A percentile compares a stretch with the other conserved stretches of the same genome.
Conservation (phyloP, 2,329 filamentous ascomycete genomes). For the Aureobasidium sp. region DNA sequence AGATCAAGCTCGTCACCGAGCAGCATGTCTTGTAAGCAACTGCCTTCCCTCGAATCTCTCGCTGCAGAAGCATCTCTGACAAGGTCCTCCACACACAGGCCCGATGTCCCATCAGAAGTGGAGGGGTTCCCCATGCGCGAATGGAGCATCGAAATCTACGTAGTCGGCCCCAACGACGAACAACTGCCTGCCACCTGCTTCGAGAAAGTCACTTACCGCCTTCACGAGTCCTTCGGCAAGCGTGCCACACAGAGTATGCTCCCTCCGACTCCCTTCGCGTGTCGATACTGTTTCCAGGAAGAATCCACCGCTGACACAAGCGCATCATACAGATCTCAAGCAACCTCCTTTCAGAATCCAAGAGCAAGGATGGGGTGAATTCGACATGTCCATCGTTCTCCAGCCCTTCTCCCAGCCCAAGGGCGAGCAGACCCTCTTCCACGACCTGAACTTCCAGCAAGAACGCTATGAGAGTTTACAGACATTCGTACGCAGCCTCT, state of each 20-base stretch:
- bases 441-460: conserved; percentile 87
- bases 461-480: conserved; percentile 78
- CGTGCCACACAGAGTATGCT: conserved; percentile 70
- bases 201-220: conserved; percentile 84
- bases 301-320: neutral
- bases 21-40: conserved; percentile 75
- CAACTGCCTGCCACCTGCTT: conserved; percentile 78
- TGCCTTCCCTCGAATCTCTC: neutral
- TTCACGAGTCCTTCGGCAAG: conserved; percentile 90
- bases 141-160: conserved; percentile 81
- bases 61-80: neutral
- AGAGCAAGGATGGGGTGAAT: conserved; percentile 98
- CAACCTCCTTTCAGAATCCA: conserved; percentile 80
- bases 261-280: neutral
- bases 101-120: conserved; percentile 67
- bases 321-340: conserved; percentile 58
- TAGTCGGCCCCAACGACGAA: conserved; percentile 80
- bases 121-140: conserved; percentile 87
- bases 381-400: conserved; percentile 84
- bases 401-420: conserved; percentile 67
- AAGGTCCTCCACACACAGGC: neutral
- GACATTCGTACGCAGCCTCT: conserved; percentile 51
- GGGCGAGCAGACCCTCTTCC: conserved; percentile 69
- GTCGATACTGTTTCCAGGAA: neutral
- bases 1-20: conserved; percentile 87